Evolutionary conservation across 2,329 filamentous ascomycete species (phyloP).

Genomic region (Dendryphion nanum): DNA sequence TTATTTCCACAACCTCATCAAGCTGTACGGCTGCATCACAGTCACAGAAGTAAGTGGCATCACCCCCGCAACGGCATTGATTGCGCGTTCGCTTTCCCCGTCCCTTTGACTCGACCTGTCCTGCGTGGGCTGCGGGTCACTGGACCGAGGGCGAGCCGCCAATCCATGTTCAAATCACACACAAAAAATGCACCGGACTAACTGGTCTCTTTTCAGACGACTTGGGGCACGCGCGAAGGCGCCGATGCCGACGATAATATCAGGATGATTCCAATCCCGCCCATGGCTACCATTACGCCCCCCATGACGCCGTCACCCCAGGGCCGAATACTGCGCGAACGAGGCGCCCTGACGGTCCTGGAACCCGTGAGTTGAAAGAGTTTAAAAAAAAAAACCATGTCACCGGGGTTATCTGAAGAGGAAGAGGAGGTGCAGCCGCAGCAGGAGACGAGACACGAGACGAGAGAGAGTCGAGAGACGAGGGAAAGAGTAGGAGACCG

Average conservation of each 20-base stretch:
- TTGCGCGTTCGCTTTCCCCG: background rate
- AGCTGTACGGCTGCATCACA: constrained; percentile 82
- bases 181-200: no score
- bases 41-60: constrained; percentile 47
- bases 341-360: constrained; percentile 25
- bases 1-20: constrained; percentile 90
- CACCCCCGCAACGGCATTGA: constrained; percentile 22
- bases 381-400: no score
- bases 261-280: constrained; percentile 38
- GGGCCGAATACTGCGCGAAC: constrained; percentile 35
- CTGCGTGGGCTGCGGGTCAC: background rate
- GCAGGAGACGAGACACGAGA: background rate
- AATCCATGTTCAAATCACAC: no score
- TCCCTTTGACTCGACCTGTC: constrained; percentile 1
- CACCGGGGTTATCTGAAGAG: background rate
- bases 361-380: constrained; percentile 28
- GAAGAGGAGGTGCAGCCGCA: background rate
- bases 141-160: no score
- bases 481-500: constrained; percentile 1
- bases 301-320: constrained; percentile 33
- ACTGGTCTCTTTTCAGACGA: constrained; percentile 63
- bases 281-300: constrained; percentile 33
- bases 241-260: constrained; percentile 69
- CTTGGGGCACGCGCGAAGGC: constrained; percentile 91
- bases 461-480: background rate